Evolutionary conservation across 257 asterid genomes (phyloP).

Genomic region (Eustoma russellianum): DNA sequence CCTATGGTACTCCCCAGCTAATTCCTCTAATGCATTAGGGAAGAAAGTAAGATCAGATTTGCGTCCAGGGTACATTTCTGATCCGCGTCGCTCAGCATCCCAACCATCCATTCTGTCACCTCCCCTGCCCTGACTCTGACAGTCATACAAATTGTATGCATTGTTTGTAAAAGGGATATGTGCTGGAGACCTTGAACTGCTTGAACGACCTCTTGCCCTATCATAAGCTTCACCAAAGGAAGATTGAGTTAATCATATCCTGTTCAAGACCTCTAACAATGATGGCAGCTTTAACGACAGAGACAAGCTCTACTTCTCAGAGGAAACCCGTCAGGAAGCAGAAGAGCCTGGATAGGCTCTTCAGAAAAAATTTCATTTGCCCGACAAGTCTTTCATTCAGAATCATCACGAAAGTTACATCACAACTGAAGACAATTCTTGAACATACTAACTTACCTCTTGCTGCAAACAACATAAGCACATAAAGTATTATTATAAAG

Average conservation of each 20-base stretch:
- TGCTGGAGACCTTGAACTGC: constrained; percentile 84
- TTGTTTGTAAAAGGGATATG: constrained; percentile 35
- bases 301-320: constrained; percentile 59
- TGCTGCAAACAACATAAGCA: constrained; percentile 66
- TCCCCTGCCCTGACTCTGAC: constrained; percentile 59
- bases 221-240: constrained; percentile 99
- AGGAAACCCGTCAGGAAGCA: constrained; percentile 53
- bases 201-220: constrained; percentile 78
- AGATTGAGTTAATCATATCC: constrained; percentile 75
- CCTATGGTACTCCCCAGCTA: constrained; percentile 59
- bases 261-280: constrained; percentile 54
- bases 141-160: constrained; percentile 50
- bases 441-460: constrained; percentile 97
- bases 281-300: constrained; percentile 86
- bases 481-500: constrained; percentile 19
- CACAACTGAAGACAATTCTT: constrained; percentile 77
- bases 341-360: constrained; percentile 58
- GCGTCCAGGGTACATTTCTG: constrained; percentile 39
- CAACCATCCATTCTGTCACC: constrained; percentile 56
- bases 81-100: constrained; percentile 53
- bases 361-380: constrained; percentile 43
- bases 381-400: constrained; percentile 65
- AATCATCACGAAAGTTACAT: constrained; percentile 67
- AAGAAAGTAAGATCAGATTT: constrained; percentile 44
- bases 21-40: constrained; percentile 64